Evolutionary conservation across 2,329 filamentous ascomycete genomes (phyloP).

Genomic region (Drechslerella coelobrocha): DNA sequence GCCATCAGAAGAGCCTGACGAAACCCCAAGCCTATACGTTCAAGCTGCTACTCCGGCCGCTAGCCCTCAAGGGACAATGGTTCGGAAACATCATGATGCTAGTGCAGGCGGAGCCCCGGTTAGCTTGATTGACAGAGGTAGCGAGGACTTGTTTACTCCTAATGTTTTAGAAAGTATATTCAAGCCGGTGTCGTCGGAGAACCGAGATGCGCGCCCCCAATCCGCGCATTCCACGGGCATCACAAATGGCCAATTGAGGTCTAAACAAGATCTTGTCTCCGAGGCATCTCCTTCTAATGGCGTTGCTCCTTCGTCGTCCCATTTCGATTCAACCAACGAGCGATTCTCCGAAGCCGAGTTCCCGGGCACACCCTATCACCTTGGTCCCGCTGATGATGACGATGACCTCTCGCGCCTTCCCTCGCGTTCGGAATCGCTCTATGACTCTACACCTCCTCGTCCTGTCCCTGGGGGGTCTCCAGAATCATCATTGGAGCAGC

Average conservation of each 20-base stretch:
- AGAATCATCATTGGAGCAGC: conserved; percentile 13
- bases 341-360: neutral
- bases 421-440: conserved; percentile 5
- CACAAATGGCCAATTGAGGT: neutral
- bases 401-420: neutral
- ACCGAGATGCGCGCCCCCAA: neutral
- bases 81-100: conserved; percentile 17
- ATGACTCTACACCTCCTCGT: conserved; percentile 37
- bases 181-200: conserved; percentile 11
- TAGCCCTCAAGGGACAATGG: conserved; percentile 31
- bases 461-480: conserved; percentile 18
- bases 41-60: neutral
- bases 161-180: conserved; percentile 38
- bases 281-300: neutral
- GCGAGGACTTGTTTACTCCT: conserved; percentile 38
- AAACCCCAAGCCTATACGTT: neutral
- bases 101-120: conserved; percentile 4
- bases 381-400: neutral
- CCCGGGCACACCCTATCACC: neutral
- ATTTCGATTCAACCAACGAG: neutral
- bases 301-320: neutral
- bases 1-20: neutral
- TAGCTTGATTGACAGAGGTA: conserved; percentile 30
- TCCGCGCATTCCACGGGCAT: neutral
- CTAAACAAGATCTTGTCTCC: neutral